Conservation (phyloP, 2,329 filamentous ascomycete species). For the Stagonosporopsis rhizophila region DNA sequence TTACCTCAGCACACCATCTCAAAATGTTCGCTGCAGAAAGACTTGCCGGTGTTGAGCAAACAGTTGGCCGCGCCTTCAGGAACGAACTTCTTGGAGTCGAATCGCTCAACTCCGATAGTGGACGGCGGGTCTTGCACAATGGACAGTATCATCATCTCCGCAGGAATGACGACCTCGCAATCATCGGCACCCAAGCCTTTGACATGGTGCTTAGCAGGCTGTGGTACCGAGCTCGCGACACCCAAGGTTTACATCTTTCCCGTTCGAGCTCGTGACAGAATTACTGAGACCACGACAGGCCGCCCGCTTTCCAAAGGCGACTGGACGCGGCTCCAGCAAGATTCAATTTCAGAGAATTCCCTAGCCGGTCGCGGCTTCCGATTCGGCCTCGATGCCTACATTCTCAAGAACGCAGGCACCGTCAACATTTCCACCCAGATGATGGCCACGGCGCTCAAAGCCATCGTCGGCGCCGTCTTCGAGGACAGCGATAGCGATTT, state of each 20-base stretch:
- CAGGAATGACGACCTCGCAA: neutral
- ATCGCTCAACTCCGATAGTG: neutral
- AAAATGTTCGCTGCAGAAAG: neutral
- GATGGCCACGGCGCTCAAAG: neutral
- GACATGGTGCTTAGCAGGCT: neutral
- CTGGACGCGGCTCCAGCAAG: neutral
- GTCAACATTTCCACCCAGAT: neutral
- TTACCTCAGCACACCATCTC: no score
- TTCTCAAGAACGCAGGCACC: neutral
- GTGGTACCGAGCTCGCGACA: neutral
- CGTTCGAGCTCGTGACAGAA: neutral
- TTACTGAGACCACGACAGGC: neutral
- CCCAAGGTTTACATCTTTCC: neutral
- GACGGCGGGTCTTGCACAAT: neutral
- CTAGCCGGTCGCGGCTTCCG: neutral
- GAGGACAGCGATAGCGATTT: neutral
- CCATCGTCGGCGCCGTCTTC: neutral
- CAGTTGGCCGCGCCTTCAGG: neutral
- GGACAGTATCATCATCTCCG: neutral
- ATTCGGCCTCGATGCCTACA: neutral
- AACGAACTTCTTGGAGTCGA: neutral
- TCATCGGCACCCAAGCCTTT: neutral
- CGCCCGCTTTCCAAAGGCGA: neutral
- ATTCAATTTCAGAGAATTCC: neutral
- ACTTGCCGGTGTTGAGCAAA: neutral